These are phyloP conservation scores for Dissophora ornata DNA, from an alignment of 192 early-diverging fungal species.

Conservation along the genomic window DNA sequence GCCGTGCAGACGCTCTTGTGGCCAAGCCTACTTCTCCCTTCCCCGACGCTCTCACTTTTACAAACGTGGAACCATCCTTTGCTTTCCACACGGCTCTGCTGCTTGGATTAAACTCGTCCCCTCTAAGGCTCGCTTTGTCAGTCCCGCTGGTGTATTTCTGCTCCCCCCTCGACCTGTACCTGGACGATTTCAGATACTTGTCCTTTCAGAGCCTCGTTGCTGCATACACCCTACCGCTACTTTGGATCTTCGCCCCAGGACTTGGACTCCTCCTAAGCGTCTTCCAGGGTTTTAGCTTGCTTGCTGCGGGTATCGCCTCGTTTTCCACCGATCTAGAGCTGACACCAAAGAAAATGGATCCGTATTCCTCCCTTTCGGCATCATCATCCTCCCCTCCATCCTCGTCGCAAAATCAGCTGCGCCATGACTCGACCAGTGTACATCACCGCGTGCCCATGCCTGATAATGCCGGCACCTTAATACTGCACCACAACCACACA, in stretches of 20 bases:
- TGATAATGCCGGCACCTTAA: background rate
- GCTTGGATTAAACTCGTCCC: background rate
- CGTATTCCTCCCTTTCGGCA: background rate
- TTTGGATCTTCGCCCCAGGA: slow-evolving; percentile 28
- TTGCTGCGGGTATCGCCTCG: slow-evolving; percentile 6
- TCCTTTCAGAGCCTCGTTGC: slow-evolving; percentile 30
- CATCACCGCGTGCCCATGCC: background rate
- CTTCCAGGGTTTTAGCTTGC: slow-evolving; percentile 26
- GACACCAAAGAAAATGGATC: background rate
- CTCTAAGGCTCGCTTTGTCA: slow-evolving; percentile 1
- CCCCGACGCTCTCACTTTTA: background rate
- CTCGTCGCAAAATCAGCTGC: slow-evolving; percentile 5
- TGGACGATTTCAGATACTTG: background rate
- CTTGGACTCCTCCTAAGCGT: slow-evolving; percentile 24
- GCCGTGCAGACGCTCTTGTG: background rate
- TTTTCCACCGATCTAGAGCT: slow-evolving; percentile 2
- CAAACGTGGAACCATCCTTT: background rate
- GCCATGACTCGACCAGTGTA: background rate
- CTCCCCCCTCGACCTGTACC: background rate
- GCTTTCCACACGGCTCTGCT: slow-evolving; percentile 6
- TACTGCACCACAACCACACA: background rate
- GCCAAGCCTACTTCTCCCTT: background rate
- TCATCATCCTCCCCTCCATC: slow-evolving; percentile 1
- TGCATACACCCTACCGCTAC: slow-evolving; percentile 33
- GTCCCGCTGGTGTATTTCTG: background rate